phyloP scores from a whole-genome alignment of 768 basidiomycete species.

The Kwoniella sp. region DNA sequence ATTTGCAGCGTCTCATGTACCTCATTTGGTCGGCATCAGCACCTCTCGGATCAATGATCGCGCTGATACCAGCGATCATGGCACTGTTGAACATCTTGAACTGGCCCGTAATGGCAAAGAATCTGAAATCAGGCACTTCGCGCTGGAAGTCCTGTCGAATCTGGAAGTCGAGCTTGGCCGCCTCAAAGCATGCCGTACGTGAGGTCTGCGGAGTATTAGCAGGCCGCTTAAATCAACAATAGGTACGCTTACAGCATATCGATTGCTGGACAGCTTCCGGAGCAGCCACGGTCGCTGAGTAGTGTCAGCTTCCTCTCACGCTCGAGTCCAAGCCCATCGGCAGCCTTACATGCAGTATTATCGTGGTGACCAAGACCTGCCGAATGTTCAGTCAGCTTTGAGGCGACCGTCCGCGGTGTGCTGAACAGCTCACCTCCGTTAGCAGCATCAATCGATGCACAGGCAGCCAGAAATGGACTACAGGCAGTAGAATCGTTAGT shows the following conservation, averaged over 20 bases:
- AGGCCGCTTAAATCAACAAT: not conserved
- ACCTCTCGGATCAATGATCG: constrained; percentile 47
- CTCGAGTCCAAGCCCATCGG: not conserved
- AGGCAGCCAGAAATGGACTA: constrained; percentile 38
- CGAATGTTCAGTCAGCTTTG: not conserved
- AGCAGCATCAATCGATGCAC: constrained; percentile 45
- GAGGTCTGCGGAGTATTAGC: constrained; percentile 56
- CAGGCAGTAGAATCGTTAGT: not conserved
- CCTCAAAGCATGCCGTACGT: constrained; percentile 82
- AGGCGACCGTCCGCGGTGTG: not conserved
- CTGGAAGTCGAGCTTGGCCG: constrained; percentile 80
- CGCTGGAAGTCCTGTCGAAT: constrained; percentile 46
- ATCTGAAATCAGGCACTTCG: constrained; percentile 37
- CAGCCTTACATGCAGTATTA: constrained; percentile 39
- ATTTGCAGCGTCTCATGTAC: constrained; percentile 4
- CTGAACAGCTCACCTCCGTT: constrained; percentile 32
- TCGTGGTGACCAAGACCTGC: constrained; percentile 36
- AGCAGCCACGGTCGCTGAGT: constrained; percentile 83
- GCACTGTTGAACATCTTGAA: constrained; percentile 48
- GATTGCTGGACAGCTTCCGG: constrained; percentile 71
- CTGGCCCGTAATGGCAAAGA: constrained; percentile 35
- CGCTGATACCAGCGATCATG: constrained; percentile 49
- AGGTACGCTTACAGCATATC: constrained; percentile 80
- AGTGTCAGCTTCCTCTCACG: constrained; percentile 49
- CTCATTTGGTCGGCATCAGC: constrained; percentile 48